phyloP scores from a whole-genome alignment of 2,329 filamentous ascomycete species.

The Penicillium sp. region DNA sequence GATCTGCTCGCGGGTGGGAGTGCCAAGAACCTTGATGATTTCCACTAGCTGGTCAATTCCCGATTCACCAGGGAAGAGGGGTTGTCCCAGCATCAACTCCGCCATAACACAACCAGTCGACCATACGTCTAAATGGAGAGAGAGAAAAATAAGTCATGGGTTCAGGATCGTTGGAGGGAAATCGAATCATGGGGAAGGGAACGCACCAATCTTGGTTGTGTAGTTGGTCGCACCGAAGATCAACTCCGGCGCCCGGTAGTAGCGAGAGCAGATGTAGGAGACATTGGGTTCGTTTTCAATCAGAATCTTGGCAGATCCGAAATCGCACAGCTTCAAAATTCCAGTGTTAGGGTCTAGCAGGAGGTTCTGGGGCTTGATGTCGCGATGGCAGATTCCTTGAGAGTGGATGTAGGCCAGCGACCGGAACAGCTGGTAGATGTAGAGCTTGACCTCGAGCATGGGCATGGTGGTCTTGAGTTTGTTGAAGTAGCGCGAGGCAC shows the following conservation, averaged over 20 bases:
- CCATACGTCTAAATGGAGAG: slow-evolving; percentile 78
- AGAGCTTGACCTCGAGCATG: slow-evolving; percentile 96
- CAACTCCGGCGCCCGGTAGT: slow-evolving; percentile 95
- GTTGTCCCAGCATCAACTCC: slow-evolving; percentile 97
- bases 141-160: not conserved
- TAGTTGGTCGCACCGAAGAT: slow-evolving; percentile 99
- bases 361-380: slow-evolving; percentile 99
- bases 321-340: slow-evolving; percentile 96
- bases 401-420: slow-evolving; percentile 99
- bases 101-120: slow-evolving; percentile 99
- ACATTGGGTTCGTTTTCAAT: slow-evolving; percentile 99
- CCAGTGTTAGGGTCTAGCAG: slow-evolving; percentile 88
- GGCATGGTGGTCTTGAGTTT: slow-evolving; percentile 99
- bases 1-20: slow-evolving; percentile 95
- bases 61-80: slow-evolving; percentile 95
- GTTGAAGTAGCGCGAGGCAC: slow-evolving; percentile 98
- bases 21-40: slow-evolving; percentile 98
- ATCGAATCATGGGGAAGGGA: not conserved
- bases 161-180: not conserved
- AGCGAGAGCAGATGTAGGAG: slow-evolving; percentile 98
- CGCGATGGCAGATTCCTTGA: slow-evolving; percentile 96
- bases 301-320: slow-evolving; percentile 97
- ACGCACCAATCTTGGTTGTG: slow-evolving; percentile 97
- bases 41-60: slow-evolving; percentile 98
- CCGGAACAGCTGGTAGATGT: slow-evolving; percentile 99